Conservation (phyloP, 441 rosid genomes). For the Aleurites moluccanus region DNA sequence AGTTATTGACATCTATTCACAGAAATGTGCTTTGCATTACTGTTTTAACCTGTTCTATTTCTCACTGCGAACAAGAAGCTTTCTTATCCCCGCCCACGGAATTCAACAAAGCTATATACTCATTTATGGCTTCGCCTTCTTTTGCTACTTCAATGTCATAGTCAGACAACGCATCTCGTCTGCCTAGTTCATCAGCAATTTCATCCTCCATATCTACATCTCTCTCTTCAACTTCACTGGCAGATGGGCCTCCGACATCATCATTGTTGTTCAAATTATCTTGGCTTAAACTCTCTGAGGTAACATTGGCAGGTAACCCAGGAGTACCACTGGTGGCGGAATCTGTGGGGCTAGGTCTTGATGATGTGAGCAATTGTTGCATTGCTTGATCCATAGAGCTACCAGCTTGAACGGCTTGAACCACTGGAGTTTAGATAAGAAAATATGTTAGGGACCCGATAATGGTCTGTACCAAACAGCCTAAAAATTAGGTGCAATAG, state of each 20-base stretch:
- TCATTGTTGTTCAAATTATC: constrained; percentile 19
- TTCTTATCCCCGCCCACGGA: constrained; percentile 31
- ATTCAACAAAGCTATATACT: constrained; percentile 64
- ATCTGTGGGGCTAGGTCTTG: constrained; percentile 23
- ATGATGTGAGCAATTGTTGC: constrained; percentile 44
- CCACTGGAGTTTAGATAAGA: constrained; percentile 35
- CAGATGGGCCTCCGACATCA: constrained; percentile 26
- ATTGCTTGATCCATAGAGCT: constrained; percentile 47
- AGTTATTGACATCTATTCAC: constrained; percentile 10
- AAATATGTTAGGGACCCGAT: not conserved
- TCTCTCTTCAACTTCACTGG: constrained; percentile 36
- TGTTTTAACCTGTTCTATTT: not conserved
- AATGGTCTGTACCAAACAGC: not conserved
- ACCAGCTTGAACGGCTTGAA: constrained; percentile 53
- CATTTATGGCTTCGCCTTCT: constrained; percentile 77
- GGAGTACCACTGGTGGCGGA: constrained; percentile 22
- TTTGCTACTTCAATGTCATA: constrained; percentile 64
- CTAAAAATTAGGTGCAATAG: not conserved
- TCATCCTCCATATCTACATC: constrained; percentile 76
- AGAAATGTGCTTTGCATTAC: not conserved
- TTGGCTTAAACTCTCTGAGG: constrained; percentile 1
- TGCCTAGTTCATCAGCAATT: constrained; percentile 56
- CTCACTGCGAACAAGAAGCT: constrained; percentile 22
- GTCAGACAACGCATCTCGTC: constrained; percentile 58
- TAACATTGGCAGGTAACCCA: constrained; percentile 13